A percentile compares a stretch with the other conserved stretches of the same genome.
Evolutionary conservation across 495 filamentous ascomycete genomes (phyloP).

Genomic region (Neurospora sp.): DNA sequence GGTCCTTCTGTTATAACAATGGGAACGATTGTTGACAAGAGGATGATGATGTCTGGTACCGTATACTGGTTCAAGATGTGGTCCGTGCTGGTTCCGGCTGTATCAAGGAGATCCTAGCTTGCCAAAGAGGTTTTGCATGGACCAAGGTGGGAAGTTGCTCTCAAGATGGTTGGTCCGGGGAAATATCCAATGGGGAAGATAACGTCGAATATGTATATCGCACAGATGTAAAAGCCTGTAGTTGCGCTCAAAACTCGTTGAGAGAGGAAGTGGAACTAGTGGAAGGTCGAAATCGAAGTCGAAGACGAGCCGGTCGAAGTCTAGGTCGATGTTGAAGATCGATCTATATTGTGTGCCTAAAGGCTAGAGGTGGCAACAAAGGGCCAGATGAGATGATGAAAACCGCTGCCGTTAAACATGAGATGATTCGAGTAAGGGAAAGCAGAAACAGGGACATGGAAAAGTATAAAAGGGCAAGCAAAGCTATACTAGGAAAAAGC

Average conservation of each 20-base stretch:
- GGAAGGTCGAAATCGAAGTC: background rate
- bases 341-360: background rate
- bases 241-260: background rate
- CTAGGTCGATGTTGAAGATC: background rate
- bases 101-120: background rate
- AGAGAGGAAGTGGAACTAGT: background rate
- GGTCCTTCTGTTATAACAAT: background rate
- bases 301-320: background rate
- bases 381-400: background rate
- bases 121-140: background rate
- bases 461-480: background rate
- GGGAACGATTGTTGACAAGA: background rate
- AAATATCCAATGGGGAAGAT: background rate
- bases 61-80: background rate
- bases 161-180: background rate
- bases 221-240: background rate
- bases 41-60: background rate
- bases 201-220: background rate
- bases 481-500: background rate
- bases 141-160: background rate
- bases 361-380: background rate
- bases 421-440: background rate
- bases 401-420: background rate
- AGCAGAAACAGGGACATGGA: background rate
- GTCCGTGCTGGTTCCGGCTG: background rate